Conservation (phyloP, 129 eudicot genomes). For the Scalesia atractyloides region DNA sequence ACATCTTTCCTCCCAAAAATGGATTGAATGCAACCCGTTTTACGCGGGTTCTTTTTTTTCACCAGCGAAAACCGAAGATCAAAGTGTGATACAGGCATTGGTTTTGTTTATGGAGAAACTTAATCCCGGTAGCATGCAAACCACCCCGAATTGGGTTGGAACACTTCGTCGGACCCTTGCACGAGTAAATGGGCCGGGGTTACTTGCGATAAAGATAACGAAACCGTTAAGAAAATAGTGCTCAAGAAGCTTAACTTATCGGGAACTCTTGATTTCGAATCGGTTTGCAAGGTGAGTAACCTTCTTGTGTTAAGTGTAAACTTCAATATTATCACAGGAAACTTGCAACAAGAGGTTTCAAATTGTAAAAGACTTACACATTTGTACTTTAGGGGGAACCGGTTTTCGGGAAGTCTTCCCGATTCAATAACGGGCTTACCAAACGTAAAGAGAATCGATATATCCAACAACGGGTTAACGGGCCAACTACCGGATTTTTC, state of each 20-base stretch:
- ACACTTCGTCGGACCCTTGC: conserved; percentile 66
- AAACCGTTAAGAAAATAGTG: conserved; percentile 47
- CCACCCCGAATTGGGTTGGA: conserved; percentile 59
- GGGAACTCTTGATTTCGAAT: conserved; percentile 49
- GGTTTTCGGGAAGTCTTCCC: conserved; percentile 50
- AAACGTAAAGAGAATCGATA: conserved; percentile 51
- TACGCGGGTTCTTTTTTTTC: conserved; percentile 24
- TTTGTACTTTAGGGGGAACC: conserved; percentile 51
- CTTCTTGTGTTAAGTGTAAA: conserved; percentile 56
- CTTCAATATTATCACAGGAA: conserved; percentile 53
- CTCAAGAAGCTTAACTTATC: conserved; percentile 55
- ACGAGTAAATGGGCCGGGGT: conserved; percentile 59
- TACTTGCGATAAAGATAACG: conserved; percentile 36
- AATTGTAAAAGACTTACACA: conserved; percentile 58
- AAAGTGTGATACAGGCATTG: conserved; percentile 41
- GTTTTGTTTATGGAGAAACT: conserved; percentile 62
- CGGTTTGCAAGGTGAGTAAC: conserved; percentile 45
- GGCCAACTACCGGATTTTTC: conserved; percentile 63
- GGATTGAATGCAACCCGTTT: conserved; percentile 30
- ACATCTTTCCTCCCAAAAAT: conserved; percentile 15
- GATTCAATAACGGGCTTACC: conserved; percentile 37
- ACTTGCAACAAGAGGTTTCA: conserved; percentile 44
- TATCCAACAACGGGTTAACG: conserved; percentile 54
- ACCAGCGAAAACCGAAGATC: conserved; percentile 42
- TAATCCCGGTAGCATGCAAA: conserved; percentile 33